Conservation (phyloP, 345 rosid genomes). For the Boechera retrofracta region DNA sequence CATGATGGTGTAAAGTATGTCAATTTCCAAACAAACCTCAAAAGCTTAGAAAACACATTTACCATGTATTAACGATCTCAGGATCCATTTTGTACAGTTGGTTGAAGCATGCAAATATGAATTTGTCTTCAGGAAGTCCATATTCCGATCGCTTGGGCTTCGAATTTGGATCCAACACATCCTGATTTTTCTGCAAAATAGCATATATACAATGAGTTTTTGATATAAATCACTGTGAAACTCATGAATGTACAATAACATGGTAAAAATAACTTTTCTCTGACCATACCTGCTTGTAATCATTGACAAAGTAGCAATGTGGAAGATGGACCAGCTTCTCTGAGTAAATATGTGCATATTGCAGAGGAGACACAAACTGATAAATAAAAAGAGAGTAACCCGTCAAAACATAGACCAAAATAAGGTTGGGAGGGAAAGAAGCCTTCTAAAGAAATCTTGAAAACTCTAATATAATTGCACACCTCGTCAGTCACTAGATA, state of each 20-base stretch:
- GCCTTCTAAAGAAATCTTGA: background rate
- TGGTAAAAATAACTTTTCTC: constrained; percentile 17
- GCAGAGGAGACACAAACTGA: constrained; percentile 93
- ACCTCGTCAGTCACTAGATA: constrained; percentile 99
- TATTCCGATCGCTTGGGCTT: constrained; percentile 83
- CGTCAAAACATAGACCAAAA: constrained; percentile 25
- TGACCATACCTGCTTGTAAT: constrained; percentile 84
- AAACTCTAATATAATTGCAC: constrained; percentile 6
- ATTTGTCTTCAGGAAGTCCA: constrained; percentile 95
- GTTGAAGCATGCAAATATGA: constrained; percentile 98
- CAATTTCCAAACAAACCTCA: constrained; percentile 10
- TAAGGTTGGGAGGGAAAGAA: background rate
- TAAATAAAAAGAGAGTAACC: constrained; percentile 20
- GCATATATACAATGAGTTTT: constrained; percentile 10
- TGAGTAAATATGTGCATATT: constrained; percentile 79
- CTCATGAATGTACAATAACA: background rate
- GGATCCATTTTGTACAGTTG: constrained; percentile 99
- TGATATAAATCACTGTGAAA: background rate
- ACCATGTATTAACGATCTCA: constrained; percentile 91
- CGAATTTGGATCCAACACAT: constrained; percentile 81
- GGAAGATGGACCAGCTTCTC: constrained; percentile 98
- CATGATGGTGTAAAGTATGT: background rate
- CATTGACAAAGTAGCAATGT: constrained; percentile 98
- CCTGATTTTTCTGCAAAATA: constrained; percentile 77
- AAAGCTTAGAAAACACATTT: constrained; percentile 28